Evolutionary conservation across 2,329 filamentous ascomycete genomes (phyloP), one percentile per base, ranked within the genome.

Genomic region (Zalaria obscura): DNA sequence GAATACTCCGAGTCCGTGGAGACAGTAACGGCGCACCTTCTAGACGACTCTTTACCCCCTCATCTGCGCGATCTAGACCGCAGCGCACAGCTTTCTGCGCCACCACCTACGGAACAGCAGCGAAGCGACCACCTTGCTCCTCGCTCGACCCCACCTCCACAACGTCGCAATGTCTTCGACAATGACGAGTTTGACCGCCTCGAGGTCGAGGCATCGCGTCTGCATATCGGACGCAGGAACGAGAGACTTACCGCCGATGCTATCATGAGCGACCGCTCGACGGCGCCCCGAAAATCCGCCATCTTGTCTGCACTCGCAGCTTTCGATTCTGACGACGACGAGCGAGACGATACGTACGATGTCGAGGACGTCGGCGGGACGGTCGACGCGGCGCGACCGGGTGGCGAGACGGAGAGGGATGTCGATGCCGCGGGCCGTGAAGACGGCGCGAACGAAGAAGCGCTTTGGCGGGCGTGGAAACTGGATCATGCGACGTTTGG

Each of bases 271-370:
- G 78, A 86, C 54, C 73, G 73, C 39, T 70, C 73, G 48, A 65
- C 65, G 1, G 76, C 79, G 3, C 75, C 80, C 2, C 78, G 79
- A 52, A 94, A 93, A 63, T 84, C 86, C 0, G 81, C 86, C 7
- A 94, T 95, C 51, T 66, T 94, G 25, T 84, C 88, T 3, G 89
- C 89, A 0, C 74, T 96, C 2, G 85, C 86, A 10, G 74, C 81
- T 1, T 95, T 96, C 50, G 88, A 96, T 62, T 81, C 80, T 0
- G 89, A 96, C 52, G 91, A 96, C 50, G 91, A 98, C 58, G 91
- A 98, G 64, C 76, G 87, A 31, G 91, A 98, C 59, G 91, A 98
- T 58, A 96, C 89, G 0, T 98, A 98, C 56, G 91, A 98, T 53
- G 77, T 80, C 2, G 85, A 78, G 39, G 91, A 96, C 55, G 86